Conservation (phyloP, 768 basidiomycete genomes). For the Termitomyces sp. region DNA sequence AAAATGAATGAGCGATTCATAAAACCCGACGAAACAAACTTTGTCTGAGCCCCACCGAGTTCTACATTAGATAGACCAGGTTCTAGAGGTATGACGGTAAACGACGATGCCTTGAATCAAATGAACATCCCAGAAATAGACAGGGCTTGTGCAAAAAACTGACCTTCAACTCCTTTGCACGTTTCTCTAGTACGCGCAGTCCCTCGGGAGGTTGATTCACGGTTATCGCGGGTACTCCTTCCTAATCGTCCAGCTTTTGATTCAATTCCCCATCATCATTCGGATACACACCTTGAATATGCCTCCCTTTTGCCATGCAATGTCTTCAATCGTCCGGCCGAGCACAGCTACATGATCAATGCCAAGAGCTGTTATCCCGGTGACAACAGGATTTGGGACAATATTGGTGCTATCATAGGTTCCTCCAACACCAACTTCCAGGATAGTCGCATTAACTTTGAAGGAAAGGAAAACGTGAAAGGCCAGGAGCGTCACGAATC, state of each 20-base stretch:
- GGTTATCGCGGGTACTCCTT: conserved; percentile 81
- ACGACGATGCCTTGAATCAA: conserved; percentile 5
- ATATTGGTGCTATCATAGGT: conserved; percentile 94
- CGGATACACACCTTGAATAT: conserved; percentile 76
- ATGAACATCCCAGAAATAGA: neutral
- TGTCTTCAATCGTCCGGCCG: conserved; percentile 84
- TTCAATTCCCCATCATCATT: neutral
- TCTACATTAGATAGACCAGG: conserved; percentile 50
- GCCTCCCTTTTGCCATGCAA: conserved; percentile 94
- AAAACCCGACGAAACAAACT: neutral
- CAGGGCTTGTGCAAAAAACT: conserved; percentile 4
- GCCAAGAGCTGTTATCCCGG: conserved; percentile 88
- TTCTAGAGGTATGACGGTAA: conserved; percentile 37
- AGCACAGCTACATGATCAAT: conserved; percentile 88
- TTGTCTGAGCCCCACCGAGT: conserved; percentile 50
- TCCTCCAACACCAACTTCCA: conserved; percentile 97
- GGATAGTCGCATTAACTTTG: conserved; percentile 84
- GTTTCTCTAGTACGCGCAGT: conserved; percentile 60
- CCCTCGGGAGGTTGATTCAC: conserved; percentile 74
- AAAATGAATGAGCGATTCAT: neutral
- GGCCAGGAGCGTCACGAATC: conserved; percentile 88
- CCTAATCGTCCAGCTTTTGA: conserved; percentile 32
- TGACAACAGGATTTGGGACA: conserved; percentile 85
- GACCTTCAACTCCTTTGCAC: conserved; percentile 68
- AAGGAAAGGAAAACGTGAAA: conserved; percentile 84